Evolutionary conservation across 2,329 filamentous ascomycete species (phyloP), one percentile per base, ranked within the genome.

Genomic region (Colletotrichum gigasporum): DNA sequence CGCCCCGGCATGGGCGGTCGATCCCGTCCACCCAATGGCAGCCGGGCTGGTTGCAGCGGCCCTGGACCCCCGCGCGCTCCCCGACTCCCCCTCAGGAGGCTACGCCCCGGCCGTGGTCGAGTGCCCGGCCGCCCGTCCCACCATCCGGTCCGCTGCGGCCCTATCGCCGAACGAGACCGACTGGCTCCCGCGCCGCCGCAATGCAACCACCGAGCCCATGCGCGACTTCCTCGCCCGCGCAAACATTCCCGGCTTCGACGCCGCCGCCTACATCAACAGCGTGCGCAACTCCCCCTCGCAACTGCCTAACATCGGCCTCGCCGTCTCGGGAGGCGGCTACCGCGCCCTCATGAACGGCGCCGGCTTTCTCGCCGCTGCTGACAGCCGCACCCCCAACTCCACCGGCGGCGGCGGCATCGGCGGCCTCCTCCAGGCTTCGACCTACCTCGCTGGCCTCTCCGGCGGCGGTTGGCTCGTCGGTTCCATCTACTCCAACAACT

Each of bases 391-490:
- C 0, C 74, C 82, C 0, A 87, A 87, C 55, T 81, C 89, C 4
- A 91, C 88, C 0, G 52, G 56, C 8, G 71, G 79, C 3, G 92
- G 92, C 4, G 91, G 93, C 48, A 82, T 97, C 22, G 92, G 93
- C 52, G 94, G 94, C 4, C 79, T 97, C 67, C 80, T 97, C 66
- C 94, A 97, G 79, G 85, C 91, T 3, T 79, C 92, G 0, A 97
- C 93, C 0, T 97, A 97, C 73, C 75, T 96, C 11, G 84, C 92
- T 2, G 93, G 92, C 8, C 82, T 97, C 3, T 95, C 92, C 7
- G 93, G 94, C 28, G 93, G 93, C 56, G 88, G 90, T 53, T 97
- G 94, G 94, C 82, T 96, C 16, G 86, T 96, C 4, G 92, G 92
- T n/a, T 93, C 90, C 57, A 80, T 97, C 9, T 94, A 88, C 72